phyloP scores from a whole-genome alignment of 208 protist genomes.

The Vickermania spadyakhi region DNA sequence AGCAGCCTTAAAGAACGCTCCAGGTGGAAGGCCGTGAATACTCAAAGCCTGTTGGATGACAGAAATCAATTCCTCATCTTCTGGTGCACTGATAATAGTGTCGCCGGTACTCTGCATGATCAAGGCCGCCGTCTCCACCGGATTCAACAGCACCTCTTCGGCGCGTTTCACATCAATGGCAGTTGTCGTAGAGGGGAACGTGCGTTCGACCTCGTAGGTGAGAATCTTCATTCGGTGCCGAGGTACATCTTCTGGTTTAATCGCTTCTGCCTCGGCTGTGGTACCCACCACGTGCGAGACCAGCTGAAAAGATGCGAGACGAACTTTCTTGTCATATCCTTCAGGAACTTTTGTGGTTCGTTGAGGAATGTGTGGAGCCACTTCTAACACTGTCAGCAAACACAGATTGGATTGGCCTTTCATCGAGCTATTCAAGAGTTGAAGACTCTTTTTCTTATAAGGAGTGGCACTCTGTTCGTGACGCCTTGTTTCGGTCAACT shows the following conservation, averaged over 20 bases:
- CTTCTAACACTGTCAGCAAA: constrained; percentile 66
- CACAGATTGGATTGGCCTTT: constrained; percentile 66
- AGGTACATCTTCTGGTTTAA: constrained; percentile 42
- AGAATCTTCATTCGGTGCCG: constrained; percentile 55
- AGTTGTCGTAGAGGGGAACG: constrained; percentile 75
- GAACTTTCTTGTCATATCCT: constrained; percentile 60
- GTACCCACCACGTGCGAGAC: constrained; percentile 25
- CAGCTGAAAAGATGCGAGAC: constrained; percentile 55
- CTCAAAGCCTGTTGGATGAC: constrained; percentile 52
- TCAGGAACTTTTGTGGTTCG: constrained; percentile 28
- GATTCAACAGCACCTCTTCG: constrained; percentile 40
- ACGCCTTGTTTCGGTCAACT: constrained; percentile 58
- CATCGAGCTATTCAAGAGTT: no score
- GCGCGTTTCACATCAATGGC: constrained; percentile 58
- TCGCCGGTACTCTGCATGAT: constrained; percentile 51
- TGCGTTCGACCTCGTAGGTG: constrained; percentile 62
- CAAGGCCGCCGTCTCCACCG: constrained; percentile 59
- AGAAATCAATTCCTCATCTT: constrained; percentile 43
- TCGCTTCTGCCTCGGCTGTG: constrained; percentile 6
- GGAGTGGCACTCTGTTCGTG: no score
- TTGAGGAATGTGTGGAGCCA: constrained; percentile 59
- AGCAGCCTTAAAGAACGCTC: constrained; percentile 77
- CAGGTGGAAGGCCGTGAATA: constrained; percentile 52
- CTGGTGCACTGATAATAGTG: constrained; percentile 27
- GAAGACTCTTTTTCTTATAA: no score